phyloP scores from a whole-genome alignment of 768 basidiomycete genomes.

The Sarcodon aspratus region DNA sequence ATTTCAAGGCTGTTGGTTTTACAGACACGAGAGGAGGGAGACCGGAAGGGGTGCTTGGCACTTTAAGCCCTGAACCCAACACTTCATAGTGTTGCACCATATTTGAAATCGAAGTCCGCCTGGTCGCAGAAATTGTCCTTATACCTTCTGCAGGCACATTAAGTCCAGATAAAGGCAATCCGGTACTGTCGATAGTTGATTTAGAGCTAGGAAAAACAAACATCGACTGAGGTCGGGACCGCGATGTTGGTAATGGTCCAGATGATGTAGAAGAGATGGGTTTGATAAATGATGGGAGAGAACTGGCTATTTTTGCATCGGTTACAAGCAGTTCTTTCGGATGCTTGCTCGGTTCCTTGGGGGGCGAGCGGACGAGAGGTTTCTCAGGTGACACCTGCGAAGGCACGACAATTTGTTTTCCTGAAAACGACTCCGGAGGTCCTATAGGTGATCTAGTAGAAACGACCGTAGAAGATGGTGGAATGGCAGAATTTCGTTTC shows the following conservation, averaged over 20 bases:
- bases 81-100: slow-evolving; percentile 78
- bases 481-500: slow-evolving; percentile 6
- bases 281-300: too few relatives aligned
- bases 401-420: slow-evolving; percentile 10
- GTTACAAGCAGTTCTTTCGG: too few relatives aligned
- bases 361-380: too few relatives aligned
- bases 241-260: slow-evolving; percentile 6
- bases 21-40: slow-evolving; percentile 16
- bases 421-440: slow-evolving; percentile 2
- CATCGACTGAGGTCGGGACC: slow-evolving; percentile 75
- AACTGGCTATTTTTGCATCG: too few relatives aligned
- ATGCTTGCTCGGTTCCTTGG: too few relatives aligned
- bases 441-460: background rate
- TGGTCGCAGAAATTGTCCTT: slow-evolving; percentile 8
- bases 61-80: slow-evolving; percentile 24
- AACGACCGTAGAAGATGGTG: slow-evolving; percentile 4
- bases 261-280: background rate
- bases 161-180: slow-evolving; percentile 17
- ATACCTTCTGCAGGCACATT: slow-evolving; percentile 11
- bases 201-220: slow-evolving; percentile 47
- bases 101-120: slow-evolving; percentile 74
- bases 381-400: background rate
- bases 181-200: slow-evolving; percentile 31
- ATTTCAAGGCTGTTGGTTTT: slow-evolving; percentile 19
- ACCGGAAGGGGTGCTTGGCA: slow-evolving; percentile 7